phyloP scores from a whole-genome alignment of 2,329 filamentous ascomycete genomes.

The Aspergillus ibericus region DNA sequence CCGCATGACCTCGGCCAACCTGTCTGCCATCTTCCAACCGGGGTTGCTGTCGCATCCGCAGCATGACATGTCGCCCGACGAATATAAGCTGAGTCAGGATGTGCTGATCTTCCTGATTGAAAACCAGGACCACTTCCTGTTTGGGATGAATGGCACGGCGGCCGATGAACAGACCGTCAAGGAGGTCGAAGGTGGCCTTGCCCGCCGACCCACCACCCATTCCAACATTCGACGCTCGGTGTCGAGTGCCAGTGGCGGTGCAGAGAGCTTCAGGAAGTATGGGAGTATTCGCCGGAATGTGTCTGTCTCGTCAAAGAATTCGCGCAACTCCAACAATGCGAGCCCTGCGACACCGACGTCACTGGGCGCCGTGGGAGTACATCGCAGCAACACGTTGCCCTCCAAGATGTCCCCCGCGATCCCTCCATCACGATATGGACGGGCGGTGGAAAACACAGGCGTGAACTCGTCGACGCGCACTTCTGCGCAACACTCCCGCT shows the following conservation, averaged over 20 bases:
- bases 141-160: conserved; percentile 98
- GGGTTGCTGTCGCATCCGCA: conserved; percentile 90
- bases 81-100: conserved; percentile 93
- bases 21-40: conserved; percentile 96
- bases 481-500: conserved; percentile 32
- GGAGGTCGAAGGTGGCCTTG: conserved; percentile 66
- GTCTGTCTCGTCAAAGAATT: conserved; percentile 87
- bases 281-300: conserved; percentile 79
- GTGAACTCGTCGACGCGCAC: conserved; percentile 43
- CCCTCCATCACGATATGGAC: conserved; percentile 65
- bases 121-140: conserved; percentile 96
- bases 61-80: conserved; percentile 92
- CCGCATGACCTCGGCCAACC: conserved; percentile 91
- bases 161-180: conserved; percentile 77
- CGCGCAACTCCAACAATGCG: conserved; percentile 69
- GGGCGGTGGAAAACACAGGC: conserved; percentile 53
- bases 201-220: conserved; percentile 51
- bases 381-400: conserved; percentile 86
- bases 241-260: conserved; percentile 85
- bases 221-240: conserved; percentile 67
- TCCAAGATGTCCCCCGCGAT: conserved; percentile 82
- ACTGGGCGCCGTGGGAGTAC: conserved; percentile 58
- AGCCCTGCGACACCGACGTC: conserved; percentile 65
- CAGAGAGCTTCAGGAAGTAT: conserved; percentile 80
- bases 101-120: conserved; percentile 97